A percentile compares a stretch with the other conserved stretches of the same genome.
These are phyloP conservation scores for Hawksworthiomyces lignivorus DNA, from an alignment of 2,329 filamentous ascomycete genomes.

Conservation along the genomic window DNA sequence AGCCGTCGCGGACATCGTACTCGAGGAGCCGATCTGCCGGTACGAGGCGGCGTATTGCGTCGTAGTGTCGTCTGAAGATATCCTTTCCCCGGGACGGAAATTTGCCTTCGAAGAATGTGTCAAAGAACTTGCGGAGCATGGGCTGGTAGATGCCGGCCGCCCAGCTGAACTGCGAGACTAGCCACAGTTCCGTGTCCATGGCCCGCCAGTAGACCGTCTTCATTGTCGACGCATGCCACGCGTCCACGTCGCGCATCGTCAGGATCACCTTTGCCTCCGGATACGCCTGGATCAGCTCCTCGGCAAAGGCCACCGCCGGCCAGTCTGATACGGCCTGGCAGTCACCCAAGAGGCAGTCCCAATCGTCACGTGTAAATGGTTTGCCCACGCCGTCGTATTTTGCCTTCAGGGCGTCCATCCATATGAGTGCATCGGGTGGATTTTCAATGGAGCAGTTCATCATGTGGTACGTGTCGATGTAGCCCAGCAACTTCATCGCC, in stretches of 20 bases:
- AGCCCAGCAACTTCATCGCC: constrained; percentile 59
- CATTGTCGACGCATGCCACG: constrained; percentile 29
- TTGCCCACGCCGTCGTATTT: constrained; percentile 47
- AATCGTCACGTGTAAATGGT: constrained; percentile 56
- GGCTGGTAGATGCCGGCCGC: constrained; percentile 12
- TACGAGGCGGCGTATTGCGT: constrained; percentile 24
- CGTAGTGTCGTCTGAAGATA: constrained; percentile 10
- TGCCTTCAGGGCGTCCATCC: constrained; percentile 58
- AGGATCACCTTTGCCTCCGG: constrained; percentile 42
- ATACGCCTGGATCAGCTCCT: constrained; percentile 38
- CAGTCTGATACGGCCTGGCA: constrained; percentile 15
- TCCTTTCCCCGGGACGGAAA: constrained; percentile 9
- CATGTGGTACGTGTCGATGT: constrained; percentile 66
- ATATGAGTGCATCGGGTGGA: constrained; percentile 59
- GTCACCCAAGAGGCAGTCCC: constrained; percentile 25
- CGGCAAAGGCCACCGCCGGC: constrained; percentile 24
- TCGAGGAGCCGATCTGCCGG: constrained; percentile 27
- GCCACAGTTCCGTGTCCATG: constrained; percentile 7
- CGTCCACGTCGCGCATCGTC: constrained; percentile 30
- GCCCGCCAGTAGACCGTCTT: constrained; percentile 11
- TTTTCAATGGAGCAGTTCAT: constrained; percentile 63
- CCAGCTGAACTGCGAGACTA: constrained; percentile 6
- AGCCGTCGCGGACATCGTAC: constrained; percentile 30
- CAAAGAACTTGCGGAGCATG: constrained; percentile 13
- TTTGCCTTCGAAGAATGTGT: constrained; percentile 9